Conservation (phyloP, 1,284 basidiomycete genomes). For the Puccinia coronata region DNA sequence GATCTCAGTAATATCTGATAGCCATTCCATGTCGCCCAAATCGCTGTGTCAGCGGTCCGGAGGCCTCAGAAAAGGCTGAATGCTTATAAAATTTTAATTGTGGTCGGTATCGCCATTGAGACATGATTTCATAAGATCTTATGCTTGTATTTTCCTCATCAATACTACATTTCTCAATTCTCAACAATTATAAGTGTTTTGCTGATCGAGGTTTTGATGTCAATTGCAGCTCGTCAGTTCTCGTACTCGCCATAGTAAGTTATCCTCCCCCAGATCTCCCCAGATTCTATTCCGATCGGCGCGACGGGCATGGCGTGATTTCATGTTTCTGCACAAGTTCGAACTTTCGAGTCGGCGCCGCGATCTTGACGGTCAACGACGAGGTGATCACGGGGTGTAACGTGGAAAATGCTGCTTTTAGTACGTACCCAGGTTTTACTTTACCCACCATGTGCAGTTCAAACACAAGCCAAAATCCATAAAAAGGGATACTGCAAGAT, state of each 20-base stretch:
- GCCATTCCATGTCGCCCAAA: no score
- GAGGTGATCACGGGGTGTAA: constrained; percentile 78
- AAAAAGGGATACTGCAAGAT: background rate
- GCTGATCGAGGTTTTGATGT: background rate
- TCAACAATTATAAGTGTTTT: no score
- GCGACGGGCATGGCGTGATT: background rate
- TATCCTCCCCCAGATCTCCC: background rate
- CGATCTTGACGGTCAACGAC: constrained; percentile 71
- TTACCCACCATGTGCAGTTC: background rate
- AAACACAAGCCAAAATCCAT: background rate
- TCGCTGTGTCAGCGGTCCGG: no score
- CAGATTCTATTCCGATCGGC: background rate
- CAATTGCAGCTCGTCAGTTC: constrained; percentile 15
- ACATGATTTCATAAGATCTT: background rate
- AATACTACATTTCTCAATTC: no score
- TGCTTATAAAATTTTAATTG: background rate
- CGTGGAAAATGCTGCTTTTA: constrained; percentile 87
- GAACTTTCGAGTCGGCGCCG: constrained; percentile 84
- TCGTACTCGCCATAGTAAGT: constrained; percentile 48
- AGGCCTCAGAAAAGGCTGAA: no score
- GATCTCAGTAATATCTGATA: no score
- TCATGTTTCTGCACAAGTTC: constrained; percentile 60
- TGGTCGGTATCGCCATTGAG: no score
- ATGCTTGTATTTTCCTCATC: no score
- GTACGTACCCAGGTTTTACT: constrained; percentile 60